Base-by-base conservation (phyloP, 2,329 filamentous ascomycete species). In the Colletotrichum aenigma region DNA sequence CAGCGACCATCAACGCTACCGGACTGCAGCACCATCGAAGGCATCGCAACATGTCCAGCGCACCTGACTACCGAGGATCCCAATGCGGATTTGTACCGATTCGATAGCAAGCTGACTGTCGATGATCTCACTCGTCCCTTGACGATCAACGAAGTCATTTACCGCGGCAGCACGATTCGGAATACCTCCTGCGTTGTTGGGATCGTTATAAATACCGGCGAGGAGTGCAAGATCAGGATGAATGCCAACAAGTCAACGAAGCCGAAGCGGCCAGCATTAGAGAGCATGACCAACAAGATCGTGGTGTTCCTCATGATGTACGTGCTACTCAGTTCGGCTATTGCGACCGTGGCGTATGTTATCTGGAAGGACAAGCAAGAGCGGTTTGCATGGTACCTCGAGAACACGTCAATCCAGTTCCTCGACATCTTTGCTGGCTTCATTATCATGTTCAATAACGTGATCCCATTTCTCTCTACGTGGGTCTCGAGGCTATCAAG, bases 371-470 rank as follows among this genome's bases (percentile, higher is more conserved):
- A 87, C 18, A 86, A 89, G 7, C 92, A 91, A 10, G 95, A 98
- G 82, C 84, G 87, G 28, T 84, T 90, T 18, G 91, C 95, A 3
- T 98, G 94, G 93, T 98, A 98, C 81, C 86, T 98, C 21, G 83
- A 88, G 4, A 85, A 91, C 71, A 93, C 94, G 1, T 89, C 87
- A 6, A 94, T 98, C 16, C 88, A 91, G 1, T 94, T 95, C 79
- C 91, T 95, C 78, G 92, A 96, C 34, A 95, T 97, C 75, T 93
- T 98, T 77, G 93, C 96, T 32, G 96, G 95, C 0, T 98, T 96
- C 82, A 92, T 98, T 78, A 98, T 98, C 85, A 96, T 98, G 92
- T 98, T 97, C 86, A 98, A 98, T 84, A 98, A 97, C 48, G 92
- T 98, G 85, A 96, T 98, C 74, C 96, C 96, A 0, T 90, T 98